phyloP scores from a whole-genome alignment of 2,329 filamentous ascomycete species.

The Penicillium sp. region DNA sequence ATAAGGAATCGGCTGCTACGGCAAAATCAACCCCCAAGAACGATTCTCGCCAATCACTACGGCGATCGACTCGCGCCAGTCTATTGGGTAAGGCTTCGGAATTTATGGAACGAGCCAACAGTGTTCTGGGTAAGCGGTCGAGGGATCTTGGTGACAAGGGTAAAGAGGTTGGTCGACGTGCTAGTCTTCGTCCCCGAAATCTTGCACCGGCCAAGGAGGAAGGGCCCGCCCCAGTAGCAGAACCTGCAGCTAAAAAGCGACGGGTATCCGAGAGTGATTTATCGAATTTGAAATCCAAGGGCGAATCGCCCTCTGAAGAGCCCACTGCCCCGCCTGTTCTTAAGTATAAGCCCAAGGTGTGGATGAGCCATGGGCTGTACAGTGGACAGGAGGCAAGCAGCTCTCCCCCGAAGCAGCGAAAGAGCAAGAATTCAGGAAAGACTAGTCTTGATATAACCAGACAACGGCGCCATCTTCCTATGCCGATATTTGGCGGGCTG shows the following conservation, averaged over 20 bases:
- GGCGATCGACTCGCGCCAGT: constrained; percentile 47
- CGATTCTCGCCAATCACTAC: constrained; percentile 30
- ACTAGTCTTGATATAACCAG: constrained; percentile 28
- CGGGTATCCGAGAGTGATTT: constrained; percentile 43
- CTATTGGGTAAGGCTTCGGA: constrained; percentile 47
- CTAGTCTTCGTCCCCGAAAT: constrained; percentile 58
- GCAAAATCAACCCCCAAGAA: constrained; percentile 23
- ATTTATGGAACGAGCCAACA: constrained; percentile 50
- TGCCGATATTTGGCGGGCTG: constrained; percentile 77
- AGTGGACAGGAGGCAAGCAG: constrained; percentile 69
- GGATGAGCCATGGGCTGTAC: constrained; percentile 80
- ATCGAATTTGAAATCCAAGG: constrained; percentile 22
- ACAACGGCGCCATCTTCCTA: constrained; percentile 58
- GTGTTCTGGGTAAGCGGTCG: constrained; percentile 62
- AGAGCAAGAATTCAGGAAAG: constrained; percentile 42
- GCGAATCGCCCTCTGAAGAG: constrained; percentile 22
- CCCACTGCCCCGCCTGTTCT: constrained; percentile 18
- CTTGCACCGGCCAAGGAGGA: constrained; percentile 29
- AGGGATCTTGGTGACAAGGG: constrained; percentile 56
- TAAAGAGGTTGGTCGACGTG: constrained; percentile 58
- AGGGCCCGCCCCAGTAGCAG: constrained; percentile 10
- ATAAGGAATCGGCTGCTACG: constrained; percentile 25
- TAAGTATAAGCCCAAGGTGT: constrained; percentile 64
- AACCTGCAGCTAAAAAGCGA: constrained; percentile 41
- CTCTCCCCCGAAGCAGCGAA: constrained; percentile 50